These are phyloP conservation scores for Rheum nobile DNA, from an alignment of 148 eudicot species.

Conservation along the genomic window DNA sequence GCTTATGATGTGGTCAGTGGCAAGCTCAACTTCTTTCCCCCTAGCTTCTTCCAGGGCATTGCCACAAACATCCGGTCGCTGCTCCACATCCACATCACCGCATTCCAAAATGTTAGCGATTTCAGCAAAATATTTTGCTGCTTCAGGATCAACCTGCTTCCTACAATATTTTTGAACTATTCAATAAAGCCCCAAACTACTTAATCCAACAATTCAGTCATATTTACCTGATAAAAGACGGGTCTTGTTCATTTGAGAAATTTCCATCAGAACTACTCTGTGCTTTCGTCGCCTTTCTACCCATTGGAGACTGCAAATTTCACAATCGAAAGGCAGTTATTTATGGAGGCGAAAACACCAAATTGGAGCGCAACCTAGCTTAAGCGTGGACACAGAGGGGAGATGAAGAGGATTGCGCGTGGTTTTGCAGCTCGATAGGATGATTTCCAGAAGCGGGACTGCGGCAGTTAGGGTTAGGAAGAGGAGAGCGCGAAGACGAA, in stretches of 20 bases:
- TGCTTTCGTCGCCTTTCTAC: conserved; percentile 36
- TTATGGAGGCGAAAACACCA: too few species aligned
- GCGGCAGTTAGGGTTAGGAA: too few species aligned
- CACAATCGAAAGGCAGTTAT: too few species aligned
- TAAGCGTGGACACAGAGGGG: conserved; percentile 4
- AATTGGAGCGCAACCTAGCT: too few species aligned
- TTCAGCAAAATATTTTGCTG: conserved; percentile 62
- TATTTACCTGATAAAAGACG: conserved; percentile 57
- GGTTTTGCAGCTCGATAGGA: too few species aligned
- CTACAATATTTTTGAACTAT: conserved; percentile 23
- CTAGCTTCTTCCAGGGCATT: conserved; percentile 87
- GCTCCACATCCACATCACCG: conserved; percentile 57
- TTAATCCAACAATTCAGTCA: background rate
- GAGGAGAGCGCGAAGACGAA: too few species aligned
- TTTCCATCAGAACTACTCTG: conserved; percentile 26
- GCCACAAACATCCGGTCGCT: conserved; percentile 56
- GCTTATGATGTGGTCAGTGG: conserved; percentile 71
- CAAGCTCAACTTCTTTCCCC: conserved; percentile 87
- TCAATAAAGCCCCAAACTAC: background rate
- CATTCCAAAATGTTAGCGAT: conserved; percentile 68
- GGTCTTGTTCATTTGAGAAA: conserved; percentile 16
- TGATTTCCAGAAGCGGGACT: too few species aligned
- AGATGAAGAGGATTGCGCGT: too few species aligned
- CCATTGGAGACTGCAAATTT: conserved; percentile 22
- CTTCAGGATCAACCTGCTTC: conserved; percentile 86